Evolutionary conservation across 139 green algal species (phyloP).

Genomic region (Chlorella vulgaris): DNA sequence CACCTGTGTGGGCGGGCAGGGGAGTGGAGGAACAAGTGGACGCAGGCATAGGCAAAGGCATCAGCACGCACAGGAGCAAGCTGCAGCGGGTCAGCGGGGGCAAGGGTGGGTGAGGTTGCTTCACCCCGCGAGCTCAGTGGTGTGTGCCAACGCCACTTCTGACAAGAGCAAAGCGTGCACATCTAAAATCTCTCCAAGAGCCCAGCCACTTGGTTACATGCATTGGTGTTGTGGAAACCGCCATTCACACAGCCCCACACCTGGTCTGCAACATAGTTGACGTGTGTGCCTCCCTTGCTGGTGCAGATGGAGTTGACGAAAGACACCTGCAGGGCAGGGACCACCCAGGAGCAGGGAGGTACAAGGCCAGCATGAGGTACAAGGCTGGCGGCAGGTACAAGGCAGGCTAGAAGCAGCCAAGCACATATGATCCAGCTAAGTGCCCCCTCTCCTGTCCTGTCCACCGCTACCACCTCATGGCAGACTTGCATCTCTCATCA

Average conservation of each 20-base stretch:
- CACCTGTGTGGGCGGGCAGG: background rate
- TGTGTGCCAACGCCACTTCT: too few species aligned
- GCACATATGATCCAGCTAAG: too few species aligned
- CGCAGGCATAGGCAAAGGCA: background rate
- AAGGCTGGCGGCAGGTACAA: background rate
- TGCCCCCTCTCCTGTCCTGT: too few species aligned
- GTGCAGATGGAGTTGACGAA: slow-evolving; percentile 99
- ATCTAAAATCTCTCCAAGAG: too few species aligned
- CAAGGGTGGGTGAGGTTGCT: too few species aligned
- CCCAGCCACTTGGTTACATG: too few species aligned
- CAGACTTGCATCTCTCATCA: too few species aligned
- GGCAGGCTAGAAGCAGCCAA: background rate
- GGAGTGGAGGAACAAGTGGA: background rate
- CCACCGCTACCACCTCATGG: too few species aligned
- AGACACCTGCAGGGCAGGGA: slow-evolving; percentile 78
- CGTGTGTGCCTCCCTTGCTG: slow-evolving; percentile 96
- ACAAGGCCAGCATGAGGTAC: background rate
- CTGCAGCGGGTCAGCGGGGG: too few species aligned
- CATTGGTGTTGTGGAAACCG: too few species aligned
- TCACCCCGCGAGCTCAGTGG: too few species aligned
- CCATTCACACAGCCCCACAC: slow-evolving; percentile 37
- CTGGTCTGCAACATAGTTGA: slow-evolving; percentile 92
- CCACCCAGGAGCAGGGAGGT: background rate
- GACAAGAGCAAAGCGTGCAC: too few species aligned
- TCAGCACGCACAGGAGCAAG: background rate